Base-by-base conservation (phyloP, 2,329 filamentous ascomycete genomes). In the Seiridium unicorne region DNA sequence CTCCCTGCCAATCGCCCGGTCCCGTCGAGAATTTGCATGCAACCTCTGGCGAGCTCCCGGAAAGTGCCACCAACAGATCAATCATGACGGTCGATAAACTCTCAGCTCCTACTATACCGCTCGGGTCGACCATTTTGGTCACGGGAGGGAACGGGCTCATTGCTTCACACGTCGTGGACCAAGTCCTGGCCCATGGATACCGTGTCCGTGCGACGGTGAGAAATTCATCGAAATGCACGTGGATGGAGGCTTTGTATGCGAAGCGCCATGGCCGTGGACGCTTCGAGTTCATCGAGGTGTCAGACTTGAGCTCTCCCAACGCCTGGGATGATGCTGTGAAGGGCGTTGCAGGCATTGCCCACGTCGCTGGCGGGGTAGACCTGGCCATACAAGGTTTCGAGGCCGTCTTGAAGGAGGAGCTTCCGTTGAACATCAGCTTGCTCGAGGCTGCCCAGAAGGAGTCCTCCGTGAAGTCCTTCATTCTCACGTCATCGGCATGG, bases 111-210 rank as follows among this genome's bases (percentile, higher is more conserved):
- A 42, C n/a, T 7, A 56, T 56, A 11, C 54, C 54, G 10, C 34
- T 44, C 11, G 57, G 57, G 3, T 59, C 57, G 10, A 53, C 49
- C 4, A 36, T 59, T 4, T 38, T 59, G 13, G 57, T 59, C 13
- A 53, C 57, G 0, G 79, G 77, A 3, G 69, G 64, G 36, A 80
- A 77, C 44, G 78, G 79, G 2, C 72, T 73, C 54, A 68, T 81
- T 5, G 79, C 68, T 3, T 76, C 75, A 0, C 72, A 80, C 13
- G 69, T 77, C 5, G 74, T 71, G 3, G 70, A 76, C 48, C 70
- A 78, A 51, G 66, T 79, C 9, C 70, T 81, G 0, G 56, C 65
- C 0, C 65, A 66, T 0, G 79, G 79, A 5, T 81, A 77, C 62
- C 72, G 70, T 3, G 79, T 83, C 13, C 76, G 78, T 11, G 76